Conservation (phyloP, 176 grass and related monocot species). For the Pontederia paniculata region DNA sequence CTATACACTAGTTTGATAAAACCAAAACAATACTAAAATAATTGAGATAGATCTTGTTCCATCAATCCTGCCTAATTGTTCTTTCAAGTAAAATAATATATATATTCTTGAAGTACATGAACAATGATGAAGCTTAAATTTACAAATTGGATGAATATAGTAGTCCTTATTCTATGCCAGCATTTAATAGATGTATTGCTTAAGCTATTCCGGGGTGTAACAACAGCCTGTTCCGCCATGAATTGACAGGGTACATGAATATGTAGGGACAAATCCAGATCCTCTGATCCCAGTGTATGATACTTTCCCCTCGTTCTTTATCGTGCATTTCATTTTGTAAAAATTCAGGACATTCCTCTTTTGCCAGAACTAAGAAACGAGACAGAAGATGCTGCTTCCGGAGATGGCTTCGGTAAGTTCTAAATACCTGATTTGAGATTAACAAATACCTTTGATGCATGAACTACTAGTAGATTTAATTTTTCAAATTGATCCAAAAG, state of each 20-base stretch:
- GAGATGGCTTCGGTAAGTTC: constrained; percentile 60
- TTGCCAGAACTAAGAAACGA: constrained; percentile 55
- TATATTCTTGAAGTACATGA: too few species aligned
- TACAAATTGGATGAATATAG: too few species aligned
- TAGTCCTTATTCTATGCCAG: neutral
- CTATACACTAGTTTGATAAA: too few species aligned
- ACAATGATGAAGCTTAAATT: neutral
- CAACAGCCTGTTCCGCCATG: neutral
- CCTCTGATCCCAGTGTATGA: constrained; percentile 70
- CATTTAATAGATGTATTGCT: neutral
- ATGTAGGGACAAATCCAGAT: constrained; percentile 75
- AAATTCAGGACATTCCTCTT: constrained; percentile 15
- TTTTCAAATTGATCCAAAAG: neutral
- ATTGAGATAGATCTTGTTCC: too few species aligned
- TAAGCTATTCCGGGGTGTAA: neutral
- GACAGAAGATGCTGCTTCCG: constrained; percentile 48
- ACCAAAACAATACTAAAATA: too few species aligned
- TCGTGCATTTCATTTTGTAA: neutral
- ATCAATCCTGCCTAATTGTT: too few species aligned
- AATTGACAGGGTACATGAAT: constrained; percentile 69
- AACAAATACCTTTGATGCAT: neutral
- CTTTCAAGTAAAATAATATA: too few species aligned
- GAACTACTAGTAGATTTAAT: too few species aligned
- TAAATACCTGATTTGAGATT: too few species aligned
- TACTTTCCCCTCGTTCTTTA: constrained; percentile 23